Evolutionary conservation across 2,329 filamentous ascomycete species (phyloP).

Genomic region (Fusarium tricinctum): DNA sequence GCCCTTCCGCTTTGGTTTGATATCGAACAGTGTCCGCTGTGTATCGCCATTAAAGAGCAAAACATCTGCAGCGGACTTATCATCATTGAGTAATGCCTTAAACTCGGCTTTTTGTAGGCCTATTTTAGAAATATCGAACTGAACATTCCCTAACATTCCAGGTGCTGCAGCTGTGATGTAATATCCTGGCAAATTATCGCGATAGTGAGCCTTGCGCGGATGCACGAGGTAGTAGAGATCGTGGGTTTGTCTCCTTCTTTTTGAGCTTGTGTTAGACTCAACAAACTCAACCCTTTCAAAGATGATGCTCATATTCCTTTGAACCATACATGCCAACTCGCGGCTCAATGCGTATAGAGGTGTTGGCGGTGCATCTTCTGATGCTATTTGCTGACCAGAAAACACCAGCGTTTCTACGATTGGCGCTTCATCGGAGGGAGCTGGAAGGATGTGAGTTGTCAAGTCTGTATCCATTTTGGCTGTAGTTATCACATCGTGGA

Average conservation of each 20-base stretch:
- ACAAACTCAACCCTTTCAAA: slow-evolving; percentile 30
- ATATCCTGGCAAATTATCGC: slow-evolving; percentile 7
- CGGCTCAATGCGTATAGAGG: slow-evolving; percentile 35
- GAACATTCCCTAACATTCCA: slow-evolving; percentile 23
- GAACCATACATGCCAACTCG: slow-evolving; percentile 7
- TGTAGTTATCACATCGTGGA: not conserved
- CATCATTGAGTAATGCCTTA: slow-evolving; percentile 19
- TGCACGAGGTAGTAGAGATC: slow-evolving; percentile 36
- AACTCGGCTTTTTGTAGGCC: not conserved
- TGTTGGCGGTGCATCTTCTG: not conserved
- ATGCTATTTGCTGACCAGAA: slow-evolving; percentile 14
- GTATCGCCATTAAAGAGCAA: slow-evolving; percentile 7
- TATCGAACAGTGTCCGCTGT: slow-evolving; percentile 17
- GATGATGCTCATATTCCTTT: slow-evolving; percentile 17
- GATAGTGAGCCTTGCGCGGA: not conserved
- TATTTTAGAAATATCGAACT: not conserved
- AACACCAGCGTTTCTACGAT: slow-evolving; percentile 13
- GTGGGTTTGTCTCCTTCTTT: not conserved
- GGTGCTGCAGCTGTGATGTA: slow-evolving; percentile 34
- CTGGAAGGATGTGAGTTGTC: not conserved
- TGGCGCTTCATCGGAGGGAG: accelerated
- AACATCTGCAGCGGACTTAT: slow-evolving; percentile 17
- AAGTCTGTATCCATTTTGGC: not conserved
- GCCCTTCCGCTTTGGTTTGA: slow-evolving; percentile 18
- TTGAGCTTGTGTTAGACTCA: not conserved